Evolutionary conservation across 1,284 basidiomycete species (phyloP), one percentile per base, ranked within the genome.

Genomic region (Ganoderma lingzhi): DNA sequence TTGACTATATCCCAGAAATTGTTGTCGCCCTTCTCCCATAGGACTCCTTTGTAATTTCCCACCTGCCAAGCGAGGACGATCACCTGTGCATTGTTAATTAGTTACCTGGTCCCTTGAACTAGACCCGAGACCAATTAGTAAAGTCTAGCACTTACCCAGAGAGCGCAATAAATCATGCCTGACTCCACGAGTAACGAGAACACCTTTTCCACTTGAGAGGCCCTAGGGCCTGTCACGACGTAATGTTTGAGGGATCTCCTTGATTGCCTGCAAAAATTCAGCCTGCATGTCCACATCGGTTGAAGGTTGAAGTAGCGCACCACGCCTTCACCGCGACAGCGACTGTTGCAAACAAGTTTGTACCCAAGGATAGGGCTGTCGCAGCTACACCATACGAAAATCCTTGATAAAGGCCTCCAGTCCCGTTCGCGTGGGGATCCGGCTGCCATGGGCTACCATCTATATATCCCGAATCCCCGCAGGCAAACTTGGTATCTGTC

Each of bases 281-380:
- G 41, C 9, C 1, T 2, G n/a, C 3, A 17, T 15, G 14, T 6
- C 14, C 17, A 14, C 12, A 28, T 28, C n/a, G 41, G n/a, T 3
- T 41, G 3, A 41, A 30, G 58, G n/a, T 14, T 14, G 23, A 10
- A n/a, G 30, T 8, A 17, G 10, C 32, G 2, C 17, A 63, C 62
- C 62, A 63, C 42, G 62, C 48, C 37, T 41, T 51, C 14, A 37
- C 14, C 17, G 19, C 35, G 6, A 63, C 37, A 37, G 37, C 35
- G 6, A 28, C 1, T 10, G 62, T 63, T 4, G 62, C 48, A 30
- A 39, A 23, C 8, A 63, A 23, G 62, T 63, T 63, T 6, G 62
- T 63, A 12, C 28, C 28, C 35, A 63, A 9, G 3, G 62, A 39
- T 5, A 63, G 62, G 15, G 35, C 62, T 17, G 45, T 37, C 2